These are phyloP conservation scores for Phalaenopsis hybrid DNA, from an alignment of 116 monocot species.

Conservation along the genomic window DNA sequence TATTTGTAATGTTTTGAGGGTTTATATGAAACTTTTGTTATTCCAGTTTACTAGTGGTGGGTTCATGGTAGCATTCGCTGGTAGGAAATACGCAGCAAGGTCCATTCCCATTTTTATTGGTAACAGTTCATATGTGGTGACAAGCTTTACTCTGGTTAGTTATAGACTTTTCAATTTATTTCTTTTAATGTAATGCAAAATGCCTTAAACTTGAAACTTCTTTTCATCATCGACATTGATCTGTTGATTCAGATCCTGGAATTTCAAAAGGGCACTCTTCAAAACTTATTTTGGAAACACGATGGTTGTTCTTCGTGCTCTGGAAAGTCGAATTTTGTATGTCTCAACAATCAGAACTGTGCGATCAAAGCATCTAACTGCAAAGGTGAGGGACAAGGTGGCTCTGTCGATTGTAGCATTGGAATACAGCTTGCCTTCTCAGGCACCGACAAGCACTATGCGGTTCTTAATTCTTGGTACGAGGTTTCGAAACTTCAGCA, in stretches of 20 bases:
- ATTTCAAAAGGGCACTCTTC: constrained; percentile 81
- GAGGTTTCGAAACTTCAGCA: constrained; percentile 79
- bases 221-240: background rate
- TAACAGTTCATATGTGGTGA: constrained; percentile 55
- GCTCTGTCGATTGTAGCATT: constrained; percentile 58
- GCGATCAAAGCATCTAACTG: constrained; percentile 55
- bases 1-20: background rate
- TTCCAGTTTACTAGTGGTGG: constrained; percentile 61
- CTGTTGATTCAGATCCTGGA: constrained; percentile 58
- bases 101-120: constrained; percentile 63
- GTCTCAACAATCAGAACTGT: constrained; percentile 55
- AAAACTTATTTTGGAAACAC: constrained; percentile 84
- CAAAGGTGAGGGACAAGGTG: constrained; percentile 33
- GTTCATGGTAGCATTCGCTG: constrained; percentile 95
- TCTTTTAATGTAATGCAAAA: background rate
- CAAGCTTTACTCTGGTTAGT: constrained; percentile 82
- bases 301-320: constrained; percentile 67
- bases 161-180: background rate
- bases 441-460: constrained; percentile 69
- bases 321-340: constrained; percentile 44
- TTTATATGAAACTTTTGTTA: constrained; percentile 9
- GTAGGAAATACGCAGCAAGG: constrained; percentile 88
- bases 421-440: constrained; percentile 82
- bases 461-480: constrained; percentile 83
- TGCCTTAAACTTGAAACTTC: background rate